Evolutionary conservation across 176 grass and related monocot genomes (phyloP).

Genomic region (Bonia amplexicaulis): DNA sequence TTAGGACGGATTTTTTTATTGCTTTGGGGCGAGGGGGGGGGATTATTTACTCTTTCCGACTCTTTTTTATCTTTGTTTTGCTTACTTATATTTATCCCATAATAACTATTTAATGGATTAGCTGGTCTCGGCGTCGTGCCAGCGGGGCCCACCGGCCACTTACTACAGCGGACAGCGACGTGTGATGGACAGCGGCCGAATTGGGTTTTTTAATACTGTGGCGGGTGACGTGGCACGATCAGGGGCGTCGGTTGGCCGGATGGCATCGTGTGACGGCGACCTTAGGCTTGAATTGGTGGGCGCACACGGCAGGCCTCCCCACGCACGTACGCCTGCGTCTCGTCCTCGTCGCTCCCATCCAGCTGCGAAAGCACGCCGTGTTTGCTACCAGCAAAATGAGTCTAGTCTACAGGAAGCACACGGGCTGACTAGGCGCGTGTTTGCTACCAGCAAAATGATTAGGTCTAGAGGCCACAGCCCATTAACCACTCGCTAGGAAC

Average conservation of each 20-base stretch:
- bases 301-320: not conserved
- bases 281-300: not conserved
- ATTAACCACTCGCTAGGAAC: no score
- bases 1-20: not conserved
- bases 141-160: not conserved
- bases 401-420: no score
- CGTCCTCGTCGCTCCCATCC: not conserved
- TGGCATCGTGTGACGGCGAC: slow-evolving; percentile 35
- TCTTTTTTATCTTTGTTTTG: not conserved
- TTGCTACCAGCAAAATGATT: no score
- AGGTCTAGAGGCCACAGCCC: no score
- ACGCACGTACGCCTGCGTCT: not conserved
- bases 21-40: not conserved
- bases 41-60: slow-evolving; percentile 28
- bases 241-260: not conserved
- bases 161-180: slow-evolving; percentile 35
- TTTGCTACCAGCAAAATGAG: no score
- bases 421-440: no score
- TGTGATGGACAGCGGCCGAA: slow-evolving; percentile 30
- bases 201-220: not conserved
- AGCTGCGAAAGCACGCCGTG: no score
- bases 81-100: not conserved
- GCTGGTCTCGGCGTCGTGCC: slow-evolving; percentile 14
- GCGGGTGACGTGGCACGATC: slow-evolving; percentile 35
- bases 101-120: not conserved